phyloP scores from a whole-genome alignment of 2,329 filamentous ascomycete genomes.

The Helminthosporium solani region DNA sequence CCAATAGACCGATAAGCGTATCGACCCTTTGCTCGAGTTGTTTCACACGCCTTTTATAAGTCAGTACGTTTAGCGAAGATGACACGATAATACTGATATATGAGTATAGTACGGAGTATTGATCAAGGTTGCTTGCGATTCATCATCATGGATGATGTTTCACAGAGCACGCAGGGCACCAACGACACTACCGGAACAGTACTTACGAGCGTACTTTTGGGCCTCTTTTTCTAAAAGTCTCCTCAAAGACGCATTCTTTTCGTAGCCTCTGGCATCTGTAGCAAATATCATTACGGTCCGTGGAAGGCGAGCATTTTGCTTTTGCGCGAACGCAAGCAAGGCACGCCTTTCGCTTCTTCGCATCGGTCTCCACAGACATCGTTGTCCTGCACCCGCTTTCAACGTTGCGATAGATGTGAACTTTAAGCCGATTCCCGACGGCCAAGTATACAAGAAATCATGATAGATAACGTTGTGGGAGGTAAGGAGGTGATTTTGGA shows the following conservation, averaged over 20 bases:
- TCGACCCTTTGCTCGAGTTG: constrained; percentile 28
- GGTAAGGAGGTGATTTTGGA: neutral
- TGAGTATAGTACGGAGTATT: too few relatives aligned
- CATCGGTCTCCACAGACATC: constrained; percentile 10
- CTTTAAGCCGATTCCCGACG: neutral
- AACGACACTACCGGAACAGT: neutral
- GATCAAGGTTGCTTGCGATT: too few relatives aligned
- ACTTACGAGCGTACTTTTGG: constrained; percentile 28
- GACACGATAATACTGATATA: too few relatives aligned
- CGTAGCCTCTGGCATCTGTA: constrained; percentile 24
- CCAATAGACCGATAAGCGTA: constrained; percentile 21
- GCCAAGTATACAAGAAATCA: neutral
- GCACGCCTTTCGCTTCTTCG: constrained; percentile 24
- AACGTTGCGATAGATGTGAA: neutral
- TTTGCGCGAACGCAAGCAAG: constrained; percentile 22
- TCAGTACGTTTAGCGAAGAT: constrained; percentile 2
- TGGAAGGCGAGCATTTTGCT: constrained; percentile 25
- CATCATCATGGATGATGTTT: too few relatives aligned
- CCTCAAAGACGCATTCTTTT: constrained; percentile 21
- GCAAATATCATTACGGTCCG: constrained; percentile 14
- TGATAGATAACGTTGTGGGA: neutral
- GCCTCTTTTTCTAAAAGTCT: constrained; percentile 14
- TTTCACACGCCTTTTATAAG: constrained; percentile 18
- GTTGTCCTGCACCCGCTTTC: neutral
- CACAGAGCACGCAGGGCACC: too few relatives aligned